Conservation (phyloP, 2,329 filamentous ascomycete genomes). For the Pseudogymnoascus sp. region DNA sequence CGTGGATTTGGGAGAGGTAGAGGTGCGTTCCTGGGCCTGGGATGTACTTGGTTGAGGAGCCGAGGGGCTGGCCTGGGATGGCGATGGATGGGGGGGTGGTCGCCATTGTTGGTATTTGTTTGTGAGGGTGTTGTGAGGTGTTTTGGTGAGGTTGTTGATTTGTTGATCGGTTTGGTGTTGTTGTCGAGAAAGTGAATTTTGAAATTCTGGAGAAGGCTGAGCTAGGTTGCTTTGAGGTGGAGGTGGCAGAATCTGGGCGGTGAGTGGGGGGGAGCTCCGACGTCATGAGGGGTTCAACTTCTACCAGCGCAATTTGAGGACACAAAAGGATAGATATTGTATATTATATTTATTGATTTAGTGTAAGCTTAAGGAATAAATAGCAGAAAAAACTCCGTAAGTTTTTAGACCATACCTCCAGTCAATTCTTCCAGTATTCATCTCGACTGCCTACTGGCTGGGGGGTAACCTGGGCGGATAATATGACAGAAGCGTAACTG, state of each 20-base stretch:
- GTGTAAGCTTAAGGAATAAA: not conserved
- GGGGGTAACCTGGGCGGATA: not conserved
- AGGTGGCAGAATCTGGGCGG: slow-evolving; percentile 1
- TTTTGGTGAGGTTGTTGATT: slow-evolving; percentile 9
- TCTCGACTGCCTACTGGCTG: not conserved
- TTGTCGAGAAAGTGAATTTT: slow-evolving; percentile 8
- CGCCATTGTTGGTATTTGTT: slow-evolving; percentile 2
- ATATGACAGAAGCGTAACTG: slow-evolving; percentile 1
- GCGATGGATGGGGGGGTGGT: slow-evolving; percentile 42
- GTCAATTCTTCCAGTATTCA: not conserved
- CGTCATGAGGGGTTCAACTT: not conserved
- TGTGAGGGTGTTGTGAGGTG: not conserved
- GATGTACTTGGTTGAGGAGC: slow-evolving; percentile 55
- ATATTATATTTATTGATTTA: not conserved
- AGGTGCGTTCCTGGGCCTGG: slow-evolving; percentile 82
- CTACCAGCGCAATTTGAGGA: not conserved
- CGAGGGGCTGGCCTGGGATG: slow-evolving; percentile 77
- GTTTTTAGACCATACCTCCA: not conserved
- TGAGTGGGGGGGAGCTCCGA: slow-evolving; percentile 3
- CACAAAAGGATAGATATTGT: not conserved
- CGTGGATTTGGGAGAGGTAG: slow-evolving; percentile 64
- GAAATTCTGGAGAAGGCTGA: slow-evolving; percentile 9
- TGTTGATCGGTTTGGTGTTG: not conserved
- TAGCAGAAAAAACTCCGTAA: not conserved
- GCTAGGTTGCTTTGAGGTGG: slow-evolving; percentile 5